Evolutionary conservation across 306 rosid species (phyloP).

Genomic region (Vigna hirtella): DNA sequence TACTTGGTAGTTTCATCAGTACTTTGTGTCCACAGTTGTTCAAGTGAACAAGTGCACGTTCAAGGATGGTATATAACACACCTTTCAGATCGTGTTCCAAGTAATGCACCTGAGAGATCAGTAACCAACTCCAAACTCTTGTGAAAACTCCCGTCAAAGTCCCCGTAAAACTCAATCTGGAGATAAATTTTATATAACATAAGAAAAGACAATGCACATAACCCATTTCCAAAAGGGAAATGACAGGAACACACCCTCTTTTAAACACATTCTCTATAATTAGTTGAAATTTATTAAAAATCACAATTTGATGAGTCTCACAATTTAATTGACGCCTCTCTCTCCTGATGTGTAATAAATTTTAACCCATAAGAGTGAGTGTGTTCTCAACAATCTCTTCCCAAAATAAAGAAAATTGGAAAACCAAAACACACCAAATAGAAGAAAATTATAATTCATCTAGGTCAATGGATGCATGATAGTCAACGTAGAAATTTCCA

Average conservation of each 20-base stretch:
- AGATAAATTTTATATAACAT: neutral
- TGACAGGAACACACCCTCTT: neutral
- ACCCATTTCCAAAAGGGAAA: too few relatives aligned
- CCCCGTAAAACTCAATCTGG: slow-evolving; percentile 95
- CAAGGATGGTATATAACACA: slow-evolving; percentile 38
- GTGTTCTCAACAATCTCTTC: neutral
- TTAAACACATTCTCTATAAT: too few relatives aligned
- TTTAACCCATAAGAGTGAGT: too few relatives aligned
- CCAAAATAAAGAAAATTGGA: neutral
- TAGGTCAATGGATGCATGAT: neutral
- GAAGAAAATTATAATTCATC: neutral
- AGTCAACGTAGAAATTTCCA: neutral
- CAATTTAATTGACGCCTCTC: too few relatives aligned
- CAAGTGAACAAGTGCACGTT: slow-evolving; percentile 25
- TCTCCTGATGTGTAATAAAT: too few relatives aligned
- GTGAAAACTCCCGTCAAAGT: slow-evolving; percentile 93
- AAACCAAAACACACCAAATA: slow-evolving; percentile 2
- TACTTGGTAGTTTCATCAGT: neutral
- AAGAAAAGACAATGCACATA: slow-evolving; percentile 4
- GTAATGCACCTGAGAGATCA: slow-evolving; percentile 90
- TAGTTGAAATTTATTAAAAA: too few relatives aligned
- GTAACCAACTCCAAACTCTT: slow-evolving; percentile 81
- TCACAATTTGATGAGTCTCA: too few relatives aligned
- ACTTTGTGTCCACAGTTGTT: neutral
- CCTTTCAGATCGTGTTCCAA: slow-evolving; percentile 90